These are phyloP conservation scores for Raffaelea ambrosiae DNA, from an alignment of 2,329 filamentous ascomycete species.

Conservation along the genomic window DNA sequence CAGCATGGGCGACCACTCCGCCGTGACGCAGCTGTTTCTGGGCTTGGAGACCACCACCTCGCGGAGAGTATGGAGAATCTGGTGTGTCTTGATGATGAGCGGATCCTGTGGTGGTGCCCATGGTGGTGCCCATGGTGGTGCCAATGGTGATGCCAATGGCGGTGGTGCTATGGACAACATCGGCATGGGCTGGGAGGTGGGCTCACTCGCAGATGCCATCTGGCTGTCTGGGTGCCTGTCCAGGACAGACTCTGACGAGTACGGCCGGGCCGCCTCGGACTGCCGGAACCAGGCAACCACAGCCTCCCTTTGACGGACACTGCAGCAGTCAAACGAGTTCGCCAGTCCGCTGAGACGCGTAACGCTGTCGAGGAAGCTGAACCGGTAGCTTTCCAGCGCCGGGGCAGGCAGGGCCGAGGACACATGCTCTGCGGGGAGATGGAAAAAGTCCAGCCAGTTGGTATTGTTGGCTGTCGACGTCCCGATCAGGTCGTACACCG, in stretches of 20 bases:
- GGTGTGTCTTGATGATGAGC: slow-evolving; percentile 2
- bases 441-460: slow-evolving; percentile 5
- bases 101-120: background rate
- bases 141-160: background rate
- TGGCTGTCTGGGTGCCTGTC: too few relatives aligned
- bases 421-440: background rate
- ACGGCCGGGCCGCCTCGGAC: background rate
- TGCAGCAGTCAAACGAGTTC: slow-evolving; percentile 4
- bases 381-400: background rate
- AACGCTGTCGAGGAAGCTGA: slow-evolving; percentile 4
- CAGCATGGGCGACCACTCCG: slow-evolving; percentile 2
- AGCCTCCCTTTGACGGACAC: background rate
- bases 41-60: slow-evolving; percentile 3
- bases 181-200: too few relatives aligned
- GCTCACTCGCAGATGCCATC: too few relatives aligned
- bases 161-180: too few relatives aligned
- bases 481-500: background rate
- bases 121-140: background rate
- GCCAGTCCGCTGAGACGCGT: slow-evolving; percentile 1
- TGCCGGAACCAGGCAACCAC: background rate
- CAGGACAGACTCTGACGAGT: too few relatives aligned
- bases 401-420: background rate
- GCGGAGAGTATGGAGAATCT: slow-evolving; percentile 2
- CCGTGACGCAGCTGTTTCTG: slow-evolving; percentile 5
- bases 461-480: background rate